Conservation (phyloP, 768 basidiomycete species). For the Neoboletus brunneissimus region DNA sequence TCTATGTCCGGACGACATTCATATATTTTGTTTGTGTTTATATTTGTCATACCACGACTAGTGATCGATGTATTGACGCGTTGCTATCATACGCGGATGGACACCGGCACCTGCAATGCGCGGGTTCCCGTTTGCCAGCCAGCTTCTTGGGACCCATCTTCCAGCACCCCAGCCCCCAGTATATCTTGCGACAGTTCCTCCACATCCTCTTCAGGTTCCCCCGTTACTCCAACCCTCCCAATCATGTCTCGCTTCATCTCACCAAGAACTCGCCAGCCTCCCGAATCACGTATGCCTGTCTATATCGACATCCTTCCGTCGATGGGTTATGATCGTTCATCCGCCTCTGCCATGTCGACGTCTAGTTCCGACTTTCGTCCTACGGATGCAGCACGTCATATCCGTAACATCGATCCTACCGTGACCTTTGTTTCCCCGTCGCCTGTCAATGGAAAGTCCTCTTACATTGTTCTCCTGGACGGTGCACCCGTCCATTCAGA, state of each 20-base stretch:
- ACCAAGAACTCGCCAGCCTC: conserved; percentile 21
- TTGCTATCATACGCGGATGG: conserved; percentile 31
- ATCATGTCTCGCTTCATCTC: conserved; percentile 22
- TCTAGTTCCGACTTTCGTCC: conserved; percentile 2
- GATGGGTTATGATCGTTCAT: neutral
- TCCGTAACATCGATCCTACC: conserved; percentile 62
- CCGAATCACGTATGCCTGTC: conserved; percentile 31
- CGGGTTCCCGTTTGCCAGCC: conserved; percentile 17
- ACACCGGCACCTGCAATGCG: conserved; percentile 21
- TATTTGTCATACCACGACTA: conserved; percentile 28
- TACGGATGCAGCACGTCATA: conserved; percentile 43
- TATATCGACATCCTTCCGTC: conserved; percentile 34
- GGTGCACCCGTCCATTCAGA: conserved; percentile 53
- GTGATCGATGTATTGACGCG: conserved; percentile 36
- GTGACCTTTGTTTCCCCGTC: conserved; percentile 58
- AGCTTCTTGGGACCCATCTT: conserved; percentile 10
- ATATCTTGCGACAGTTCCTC: conserved; percentile 30
- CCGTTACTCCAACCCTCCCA: conserved; percentile 13
- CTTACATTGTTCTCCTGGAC: conserved; percentile 52
- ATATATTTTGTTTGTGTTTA: conserved; percentile 28
- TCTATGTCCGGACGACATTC: conserved; percentile 25
- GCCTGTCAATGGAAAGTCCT: conserved; percentile 48
- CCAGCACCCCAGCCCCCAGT: conserved; percentile 18
- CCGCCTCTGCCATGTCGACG: neutral
- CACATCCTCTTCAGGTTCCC: conserved; percentile 15